Base-by-base conservation (phyloP, 1,139 yeast genomes). In the Yamadazyma atlantica region DNA sequence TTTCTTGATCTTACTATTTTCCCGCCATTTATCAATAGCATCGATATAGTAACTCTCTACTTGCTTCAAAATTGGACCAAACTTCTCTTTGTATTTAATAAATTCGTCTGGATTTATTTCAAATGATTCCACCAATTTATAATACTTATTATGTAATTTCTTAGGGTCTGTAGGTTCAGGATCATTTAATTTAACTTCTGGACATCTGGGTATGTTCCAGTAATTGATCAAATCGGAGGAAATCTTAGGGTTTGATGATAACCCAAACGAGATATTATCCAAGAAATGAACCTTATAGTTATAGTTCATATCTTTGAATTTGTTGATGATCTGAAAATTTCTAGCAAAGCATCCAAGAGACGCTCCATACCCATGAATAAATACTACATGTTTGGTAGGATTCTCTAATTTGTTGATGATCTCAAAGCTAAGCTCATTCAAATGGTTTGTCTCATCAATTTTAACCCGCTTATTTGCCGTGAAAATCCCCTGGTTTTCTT, bases 281-380 rank as follows among this genome's bases (percentile, higher is more conserved):
- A 92, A 62, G 19, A 90, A 85, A 56, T 86, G 92, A 7, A 90
- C 53, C 37, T 73, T 62, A 52, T 65, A 64, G 51, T 74, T 55
- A 57, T 67, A 56, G 58, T 69, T 37, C 66, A 70, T 24, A 59
- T 64, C 62, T 59, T 49, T 42, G 63, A 70, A 57, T 18, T 58
- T 47, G 43, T 68, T 57, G 75, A 66, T 30, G 52, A 75, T 36
- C 39, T 74, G 78, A 45, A 88, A 79, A 53, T 87, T 90, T 39
- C 89, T 69, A 48, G 88, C 89, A 64, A 81, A 92, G 54, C 92
- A 85, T 16, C 94, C 92, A 12, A 85, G 70, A 0, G 95, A 84
- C 0, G 97, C 95, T 0, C 95, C 96, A 58, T 87, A 89, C 0
- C 98, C 98, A 56, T 92, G 98, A 12, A 92, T 54, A 51, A 92